Evolutionary conservation across 805 yeast species (phyloP).

Genomic region (Saccharomycopsis oosterbeekiorum): DNA sequence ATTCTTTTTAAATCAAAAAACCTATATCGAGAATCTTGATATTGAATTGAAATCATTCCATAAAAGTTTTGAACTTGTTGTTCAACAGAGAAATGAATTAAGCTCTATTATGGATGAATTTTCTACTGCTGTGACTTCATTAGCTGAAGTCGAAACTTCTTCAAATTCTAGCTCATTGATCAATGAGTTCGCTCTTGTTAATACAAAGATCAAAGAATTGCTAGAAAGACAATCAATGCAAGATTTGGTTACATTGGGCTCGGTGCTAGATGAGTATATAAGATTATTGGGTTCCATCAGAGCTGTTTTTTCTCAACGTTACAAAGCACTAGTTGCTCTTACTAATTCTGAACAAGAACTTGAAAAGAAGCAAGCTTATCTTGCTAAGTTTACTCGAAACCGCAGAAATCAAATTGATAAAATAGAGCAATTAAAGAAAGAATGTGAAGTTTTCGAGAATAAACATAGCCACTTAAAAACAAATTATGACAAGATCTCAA

Average conservation of each 20-base stretch:
- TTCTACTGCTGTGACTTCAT: conserved; percentile 41
- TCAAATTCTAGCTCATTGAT: conserved; percentile 54
- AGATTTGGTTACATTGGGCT: conserved; percentile 77
- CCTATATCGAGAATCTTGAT: conserved; percentile 63
- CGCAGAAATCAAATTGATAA: conserved; percentile 52
- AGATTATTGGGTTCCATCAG: conserved; percentile 68
- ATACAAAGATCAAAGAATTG: conserved; percentile 59
- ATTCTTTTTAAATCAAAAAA: conserved; percentile 60
- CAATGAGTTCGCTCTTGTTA: conserved; percentile 61
- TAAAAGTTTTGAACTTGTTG: conserved; percentile 63
- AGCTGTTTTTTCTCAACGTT: conserved; percentile 64
- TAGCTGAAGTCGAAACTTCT: conserved; percentile 70
- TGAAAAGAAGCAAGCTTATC: conserved; percentile 35
- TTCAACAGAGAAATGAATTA: conserved; percentile 67
- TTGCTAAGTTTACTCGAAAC: conserved; percentile 37
- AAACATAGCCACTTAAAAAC: conserved; percentile 44
- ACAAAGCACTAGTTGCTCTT: conserved; percentile 41
- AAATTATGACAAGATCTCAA: conserved; percentile 54
- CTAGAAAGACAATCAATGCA: conserved; percentile 72
- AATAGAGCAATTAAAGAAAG: conserved; percentile 45
- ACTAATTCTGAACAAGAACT: conserved; percentile 37
- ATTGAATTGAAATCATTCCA: conserved; percentile 58
- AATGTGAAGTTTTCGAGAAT: conserved; percentile 44
- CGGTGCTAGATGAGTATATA: conserved; percentile 79
- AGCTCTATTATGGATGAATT: conserved; percentile 61